Evolutionary conservation across 2,329 filamentous ascomycete species (phyloP).

Genomic region (Neospermospora avenae): DNA sequence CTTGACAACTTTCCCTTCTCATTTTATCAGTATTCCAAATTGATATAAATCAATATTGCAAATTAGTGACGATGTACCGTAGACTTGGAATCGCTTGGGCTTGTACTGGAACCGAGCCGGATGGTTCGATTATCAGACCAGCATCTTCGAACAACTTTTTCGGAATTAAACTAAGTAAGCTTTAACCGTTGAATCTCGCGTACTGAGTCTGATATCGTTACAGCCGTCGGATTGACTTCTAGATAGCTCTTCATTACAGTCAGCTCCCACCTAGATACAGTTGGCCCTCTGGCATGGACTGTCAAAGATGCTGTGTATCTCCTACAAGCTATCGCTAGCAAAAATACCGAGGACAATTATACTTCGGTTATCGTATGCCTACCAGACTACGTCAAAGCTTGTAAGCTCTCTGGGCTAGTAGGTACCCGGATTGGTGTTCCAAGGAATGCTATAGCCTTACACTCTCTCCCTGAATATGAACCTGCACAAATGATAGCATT

Average conservation of each 20-base stretch:
- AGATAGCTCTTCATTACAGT: conserved; percentile 65
- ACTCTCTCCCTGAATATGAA: conserved; percentile 27
- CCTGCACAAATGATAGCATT: conserved; percentile 51
- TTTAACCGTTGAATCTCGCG: conserved; percentile 40
- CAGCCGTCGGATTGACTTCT: conserved; percentile 62
- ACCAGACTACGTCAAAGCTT: conserved; percentile 60
- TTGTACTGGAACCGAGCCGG: conserved; percentile 60
- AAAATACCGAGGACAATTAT: conserved; percentile 59
- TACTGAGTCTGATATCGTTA: conserved; percentile 24
- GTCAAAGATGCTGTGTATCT: conserved; percentile 63
- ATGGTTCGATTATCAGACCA: conserved; percentile 62
- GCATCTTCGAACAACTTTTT: conserved; percentile 55
- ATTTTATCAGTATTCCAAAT: too few relatives aligned
- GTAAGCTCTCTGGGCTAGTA: conserved; percentile 48
- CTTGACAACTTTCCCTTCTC: too few relatives aligned
- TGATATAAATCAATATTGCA: neutral
- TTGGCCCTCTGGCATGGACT: conserved; percentile 62
- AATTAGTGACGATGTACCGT: too few relatives aligned
- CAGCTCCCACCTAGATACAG: conserved; percentile 59
- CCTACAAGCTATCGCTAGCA: conserved; percentile 60
- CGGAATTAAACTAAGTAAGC: conserved; percentile 36
- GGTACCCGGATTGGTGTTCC: conserved; percentile 64
- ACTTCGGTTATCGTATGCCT: conserved; percentile 57
- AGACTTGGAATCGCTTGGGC: conserved; percentile 55
- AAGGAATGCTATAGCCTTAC: conserved; percentile 48